phyloP scores from a whole-genome alignment of 768 basidiomycete species.

The Saitozyma podzolica region DNA sequence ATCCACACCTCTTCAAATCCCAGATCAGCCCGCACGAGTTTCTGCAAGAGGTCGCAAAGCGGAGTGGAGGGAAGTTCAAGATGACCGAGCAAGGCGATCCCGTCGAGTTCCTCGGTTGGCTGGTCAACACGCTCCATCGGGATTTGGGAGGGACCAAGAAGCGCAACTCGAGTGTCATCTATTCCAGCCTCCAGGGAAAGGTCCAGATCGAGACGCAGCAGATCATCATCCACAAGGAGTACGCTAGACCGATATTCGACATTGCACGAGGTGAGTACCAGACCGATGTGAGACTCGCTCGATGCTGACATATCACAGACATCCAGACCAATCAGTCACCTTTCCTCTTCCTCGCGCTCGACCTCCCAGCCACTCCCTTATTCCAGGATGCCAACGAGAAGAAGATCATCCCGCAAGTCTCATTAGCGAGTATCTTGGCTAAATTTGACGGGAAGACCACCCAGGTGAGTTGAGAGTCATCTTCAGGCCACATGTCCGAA shows the following conservation, averaged over 20 bases:
- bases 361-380: conserved; percentile 93
- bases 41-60: conserved; percentile 89
- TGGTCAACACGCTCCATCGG: conserved; percentile 87
- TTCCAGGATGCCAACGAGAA: conserved; percentile 96
- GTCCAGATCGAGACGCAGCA: conserved; percentile 90
- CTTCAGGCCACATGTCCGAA: neutral
- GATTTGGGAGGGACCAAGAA: conserved; percentile 95
- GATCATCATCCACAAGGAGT: conserved; percentile 76
- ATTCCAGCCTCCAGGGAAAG: conserved; percentile 91
- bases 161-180: conserved; percentile 86
- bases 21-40: conserved; percentile 99
- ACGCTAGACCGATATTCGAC: conserved; percentile 85
- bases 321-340: conserved; percentile 82
- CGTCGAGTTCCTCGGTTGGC: conserved; percentile 91
- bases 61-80: conserved; percentile 85
- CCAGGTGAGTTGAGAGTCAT: conserved; percentile 60
- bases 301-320: conserved; percentile 58
- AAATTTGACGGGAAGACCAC: conserved; percentile 93
- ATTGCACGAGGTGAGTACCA: conserved; percentile 75
- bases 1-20: conserved; percentile 90
- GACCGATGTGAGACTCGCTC: neutral
- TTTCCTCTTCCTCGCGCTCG: conserved; percentile 92
- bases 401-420: conserved; percentile 98
- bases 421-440: conserved; percentile 79
- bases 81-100: conserved; percentile 95